Evolutionary conservation across 106 monocot species (phyloP).

Genomic region (Cymbidium sinense): DNA sequence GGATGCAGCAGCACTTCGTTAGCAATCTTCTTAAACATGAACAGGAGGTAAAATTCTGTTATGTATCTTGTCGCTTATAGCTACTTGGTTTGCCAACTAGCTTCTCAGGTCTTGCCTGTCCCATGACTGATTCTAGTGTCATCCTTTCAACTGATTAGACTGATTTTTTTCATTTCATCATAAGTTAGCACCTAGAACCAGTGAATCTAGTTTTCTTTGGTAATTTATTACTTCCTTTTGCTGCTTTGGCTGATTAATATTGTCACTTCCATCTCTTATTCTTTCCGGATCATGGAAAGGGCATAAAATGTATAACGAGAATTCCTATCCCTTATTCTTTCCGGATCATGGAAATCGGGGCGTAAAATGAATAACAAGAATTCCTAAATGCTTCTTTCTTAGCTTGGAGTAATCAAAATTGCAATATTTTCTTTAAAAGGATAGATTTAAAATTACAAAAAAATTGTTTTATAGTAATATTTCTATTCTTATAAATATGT

Average conservation of each 20-base stretch:
- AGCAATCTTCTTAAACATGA: conserved; percentile 55
- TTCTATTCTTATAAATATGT: not conserved
- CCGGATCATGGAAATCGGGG: too few relatives aligned
- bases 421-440: not conserved
- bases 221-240: not conserved
- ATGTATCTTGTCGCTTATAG: not conserved
- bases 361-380: not conserved
- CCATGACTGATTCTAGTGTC: too few relatives aligned
- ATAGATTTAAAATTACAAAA: not conserved
- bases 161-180: not conserved
- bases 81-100: not conserved
- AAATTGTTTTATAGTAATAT: not conserved
- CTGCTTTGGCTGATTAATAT: not conserved
- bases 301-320: not conserved
- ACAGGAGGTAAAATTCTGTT: conserved; percentile 35
- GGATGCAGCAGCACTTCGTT: conserved; percentile 48
- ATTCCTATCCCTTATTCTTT: too few relatives aligned
- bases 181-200: not conserved
- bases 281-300: not conserved
- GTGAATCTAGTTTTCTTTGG: not conserved
- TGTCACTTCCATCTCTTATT: not conserved
- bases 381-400: not conserved
- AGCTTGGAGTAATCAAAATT: not conserved
- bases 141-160: not conserved
- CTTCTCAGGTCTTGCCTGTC: too few relatives aligned